Conservation (phyloP, 1,284 basidiomycete species). For the Boletus semigastroideus region DNA sequence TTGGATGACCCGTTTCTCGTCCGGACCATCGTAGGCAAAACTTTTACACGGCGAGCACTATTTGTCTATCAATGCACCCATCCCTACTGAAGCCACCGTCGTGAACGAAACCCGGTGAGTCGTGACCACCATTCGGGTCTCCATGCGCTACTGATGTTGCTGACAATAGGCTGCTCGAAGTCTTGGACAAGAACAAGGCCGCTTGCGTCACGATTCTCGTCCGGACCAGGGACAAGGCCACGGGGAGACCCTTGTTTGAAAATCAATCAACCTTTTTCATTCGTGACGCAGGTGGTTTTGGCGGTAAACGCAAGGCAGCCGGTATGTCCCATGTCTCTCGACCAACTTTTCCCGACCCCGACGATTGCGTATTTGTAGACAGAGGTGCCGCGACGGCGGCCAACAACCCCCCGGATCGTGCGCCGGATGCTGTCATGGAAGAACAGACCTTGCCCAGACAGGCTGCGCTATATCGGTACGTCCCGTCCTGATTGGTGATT, state of each 20-base stretch:
- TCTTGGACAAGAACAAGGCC: conserved; percentile 89
- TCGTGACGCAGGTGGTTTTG: conserved; percentile 93
- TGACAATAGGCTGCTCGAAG: conserved; percentile 65
- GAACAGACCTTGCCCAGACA: conserved; percentile 84
- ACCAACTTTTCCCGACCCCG: not conserved
- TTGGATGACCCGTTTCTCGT: no score
- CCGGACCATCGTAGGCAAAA: conserved; percentile 54
- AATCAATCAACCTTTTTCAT: conserved; percentile 93
- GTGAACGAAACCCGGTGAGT: conserved; percentile 72
- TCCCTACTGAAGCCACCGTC: conserved; percentile 86
- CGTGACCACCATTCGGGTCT: not conserved
- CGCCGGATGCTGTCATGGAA: conserved; percentile 83
- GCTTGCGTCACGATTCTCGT: conserved; percentile 82
- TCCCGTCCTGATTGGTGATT: not conserved
- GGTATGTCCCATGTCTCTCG: conserved; percentile 43
- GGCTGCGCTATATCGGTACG: conserved; percentile 86
- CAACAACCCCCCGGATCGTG: conserved; percentile 82
- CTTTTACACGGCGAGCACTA: conserved; percentile 72
- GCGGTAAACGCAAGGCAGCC: conserved; percentile 83
- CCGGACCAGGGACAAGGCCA: conserved; percentile 76
- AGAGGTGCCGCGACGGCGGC: conserved; percentile 86
- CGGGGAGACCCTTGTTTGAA: conserved; percentile 86
- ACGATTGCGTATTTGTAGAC: conserved; percentile 49
- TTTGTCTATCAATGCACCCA: conserved; percentile 82
- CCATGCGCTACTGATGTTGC: conserved; percentile 4